A percentile compares a stretch with the other conserved stretches of the same genome.
These are phyloP conservation scores for Neurospora sublineolata DNA, from an alignment of 495 filamentous ascomycete genomes.

Conservation along the genomic window DNA sequence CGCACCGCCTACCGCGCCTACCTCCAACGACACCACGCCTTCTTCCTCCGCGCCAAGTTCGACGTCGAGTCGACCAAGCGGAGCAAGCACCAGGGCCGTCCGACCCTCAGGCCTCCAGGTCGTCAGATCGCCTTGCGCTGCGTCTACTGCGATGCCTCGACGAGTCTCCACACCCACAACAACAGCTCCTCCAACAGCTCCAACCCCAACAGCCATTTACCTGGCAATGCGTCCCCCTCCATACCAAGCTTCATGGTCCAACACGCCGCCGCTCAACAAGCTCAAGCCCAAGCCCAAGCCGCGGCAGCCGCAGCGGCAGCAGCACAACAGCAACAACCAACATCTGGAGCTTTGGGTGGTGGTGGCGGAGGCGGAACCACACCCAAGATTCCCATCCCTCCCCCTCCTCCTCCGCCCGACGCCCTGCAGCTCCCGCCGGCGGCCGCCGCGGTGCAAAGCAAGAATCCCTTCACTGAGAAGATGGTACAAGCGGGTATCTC, in stretches of 20 bases:
- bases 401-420: slow-evolving; percentile 3
- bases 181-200: slow-evolving; percentile 9
- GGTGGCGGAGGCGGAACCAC: background rate
- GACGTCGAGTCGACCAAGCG: slow-evolving; percentile 49
- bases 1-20: slow-evolving; percentile 69
- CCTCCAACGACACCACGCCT: slow-evolving; percentile 54
- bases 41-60: slow-evolving; percentile 46
- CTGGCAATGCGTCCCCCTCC: background rate
- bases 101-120: slow-evolving; percentile 51
- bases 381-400: slow-evolving; percentile 7
- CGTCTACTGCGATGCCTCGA: slow-evolving; percentile 62
- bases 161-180: slow-evolving; percentile 25
- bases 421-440: slow-evolving; percentile 1
- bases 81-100: slow-evolving; percentile 50
- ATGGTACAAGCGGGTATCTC: slow-evolving; percentile 44
- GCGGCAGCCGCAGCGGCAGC: background rate
- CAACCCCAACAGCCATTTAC: background rate
- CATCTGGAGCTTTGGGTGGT: background rate
- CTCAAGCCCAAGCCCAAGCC: background rate
- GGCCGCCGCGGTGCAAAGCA: background rate
- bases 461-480: slow-evolving; percentile 33
- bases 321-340: background rate
- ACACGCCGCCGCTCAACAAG: background rate
- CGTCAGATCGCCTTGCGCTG: slow-evolving; percentile 75
- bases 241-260: slow-evolving; percentile 9